These are phyloP conservation scores for Metschnikowia lachancei DNA, from an alignment of 805 yeast genomes.

Conservation along the genomic window DNA sequence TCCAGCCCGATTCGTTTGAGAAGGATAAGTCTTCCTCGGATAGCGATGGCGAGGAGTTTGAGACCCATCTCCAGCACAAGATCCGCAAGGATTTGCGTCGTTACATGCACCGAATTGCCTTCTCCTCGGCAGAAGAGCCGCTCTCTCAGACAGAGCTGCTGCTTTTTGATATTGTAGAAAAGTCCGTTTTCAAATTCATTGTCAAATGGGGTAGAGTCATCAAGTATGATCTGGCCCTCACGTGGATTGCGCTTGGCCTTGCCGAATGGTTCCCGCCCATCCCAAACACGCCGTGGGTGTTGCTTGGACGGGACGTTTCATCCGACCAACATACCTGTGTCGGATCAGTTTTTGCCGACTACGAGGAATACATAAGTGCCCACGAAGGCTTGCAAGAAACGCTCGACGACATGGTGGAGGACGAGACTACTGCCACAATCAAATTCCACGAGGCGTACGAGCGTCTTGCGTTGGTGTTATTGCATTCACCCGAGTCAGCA, in stretches of 20 bases:
- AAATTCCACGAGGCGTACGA: constrained; percentile 70
- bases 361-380: constrained; percentile 37
- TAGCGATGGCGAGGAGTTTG: constrained; percentile 17
- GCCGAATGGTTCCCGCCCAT: constrained; percentile 87
- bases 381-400: constrained; percentile 26
- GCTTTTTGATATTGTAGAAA: constrained; percentile 55
- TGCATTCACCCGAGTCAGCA: constrained; percentile 65
- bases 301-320: constrained; percentile 49
- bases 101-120: constrained; percentile 51
- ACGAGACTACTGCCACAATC: constrained; percentile 37
- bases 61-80: constrained; percentile 26
- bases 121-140: constrained; percentile 24
- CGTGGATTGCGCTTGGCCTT: constrained; percentile 84
- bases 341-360: constrained; percentile 36
- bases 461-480: constrained; percentile 66
- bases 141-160: constrained; percentile 47
- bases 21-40: constrained; percentile 17
- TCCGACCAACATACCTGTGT: constrained; percentile 30
- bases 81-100: constrained; percentile 59
- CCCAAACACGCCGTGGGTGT: constrained; percentile 49
- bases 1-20: constrained; percentile 51
- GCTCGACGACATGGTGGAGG: constrained; percentile 25
- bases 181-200: constrained; percentile 61
- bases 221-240: constrained; percentile 75
- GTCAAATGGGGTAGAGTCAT: constrained; percentile 76